Base-by-base conservation (phyloP, 2,329 filamentous ascomycete genomes). In the Daldinia eschscholtzii region DNA sequence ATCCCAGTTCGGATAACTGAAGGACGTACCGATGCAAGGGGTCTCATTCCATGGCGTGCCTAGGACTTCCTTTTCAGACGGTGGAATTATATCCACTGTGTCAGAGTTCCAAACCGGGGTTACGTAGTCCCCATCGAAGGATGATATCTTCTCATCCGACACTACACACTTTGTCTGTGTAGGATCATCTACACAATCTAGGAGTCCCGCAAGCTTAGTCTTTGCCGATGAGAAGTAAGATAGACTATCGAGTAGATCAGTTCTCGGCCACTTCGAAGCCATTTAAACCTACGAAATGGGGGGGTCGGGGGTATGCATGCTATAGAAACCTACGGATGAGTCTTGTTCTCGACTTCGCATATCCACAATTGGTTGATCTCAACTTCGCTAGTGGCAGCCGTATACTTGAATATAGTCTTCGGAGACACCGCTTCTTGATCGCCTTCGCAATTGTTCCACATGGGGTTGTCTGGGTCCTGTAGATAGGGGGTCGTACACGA, bases 1-100 rank as follows among this genome's bases (percentile, higher is more conserved):
- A 15, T 70, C 66, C 68, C 70, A 72, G 60, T 72, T 65, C 13
- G 70, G 70, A 23, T 72, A 71, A 44, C 64, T 71, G 30, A 72
- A 72, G 2, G 70, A 71, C 10, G 41, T 26, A 0, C 70, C 70
- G 13, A 72, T 64, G 33, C 70, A 72, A 7, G 68, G 68, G 35
- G 64, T 65, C 23, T 48, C 46, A 35, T 72, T 72, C 65, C 68
- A 68, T 15, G 67, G 67, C 10, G 64, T 64, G 6, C 28, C 55
- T 30, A 18, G 28, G 5, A n/a, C 50, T 4, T 35, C 18, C 6
- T 57, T 41, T 9, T 58, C 18, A 6, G 67, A 65, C 12, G 67
- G 65, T 28, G 70, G 65, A 20, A 70, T 67, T 26, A 67, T 42
- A 3, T 62, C 62, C 33, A 70, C 28, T 1, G 12, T 10, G 9